A percentile compares a stretch with the other conserved stretches of the same genome.
Conservation (phyloP, 257 asterid species). For the Coffea eugenioides region DNA sequence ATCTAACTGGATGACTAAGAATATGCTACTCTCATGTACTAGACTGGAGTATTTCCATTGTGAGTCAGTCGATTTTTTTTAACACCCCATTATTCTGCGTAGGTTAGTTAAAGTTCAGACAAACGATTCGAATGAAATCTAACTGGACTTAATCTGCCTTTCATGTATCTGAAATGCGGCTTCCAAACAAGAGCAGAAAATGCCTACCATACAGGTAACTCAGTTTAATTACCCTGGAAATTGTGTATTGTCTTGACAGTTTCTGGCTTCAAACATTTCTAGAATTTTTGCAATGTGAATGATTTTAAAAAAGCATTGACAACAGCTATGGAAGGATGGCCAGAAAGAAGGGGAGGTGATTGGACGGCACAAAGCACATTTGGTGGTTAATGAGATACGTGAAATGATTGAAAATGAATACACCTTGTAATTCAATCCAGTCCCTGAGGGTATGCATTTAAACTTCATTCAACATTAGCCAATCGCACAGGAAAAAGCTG, state of each 20-base stretch:
- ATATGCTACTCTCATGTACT: background rate
- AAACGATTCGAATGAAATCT: constrained; percentile 5
- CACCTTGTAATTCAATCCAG: constrained; percentile 22
- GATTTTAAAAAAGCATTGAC: constrained; percentile 10
- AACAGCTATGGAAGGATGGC: constrained; percentile 86
- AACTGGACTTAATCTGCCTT: constrained; percentile 26
- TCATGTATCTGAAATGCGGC: constrained; percentile 38
- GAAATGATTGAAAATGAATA: constrained; percentile 74
- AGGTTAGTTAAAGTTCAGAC: constrained; percentile 12
- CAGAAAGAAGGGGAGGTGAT: constrained; percentile 80
- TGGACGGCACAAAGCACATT: constrained; percentile 77
- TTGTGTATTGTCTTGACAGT: background rate
- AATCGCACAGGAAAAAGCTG: background rate
- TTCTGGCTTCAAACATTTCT: background rate
- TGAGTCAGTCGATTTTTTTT: constrained; percentile 8
- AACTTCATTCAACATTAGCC: too few relatives aligned
- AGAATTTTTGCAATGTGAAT: background rate
- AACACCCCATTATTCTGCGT: background rate
- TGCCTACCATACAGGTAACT: constrained; percentile 92
- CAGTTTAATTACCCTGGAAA: background rate
- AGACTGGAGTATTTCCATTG: constrained; percentile 6
- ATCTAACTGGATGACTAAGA: too few relatives aligned
- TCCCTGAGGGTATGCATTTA: background rate
- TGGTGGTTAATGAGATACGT: constrained; percentile 76
- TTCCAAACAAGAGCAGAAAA: constrained; percentile 64